These are phyloP conservation scores for Mycena haematopus DNA, from an alignment of 768 basidiomycete species.

Conservation along the genomic window DNA sequence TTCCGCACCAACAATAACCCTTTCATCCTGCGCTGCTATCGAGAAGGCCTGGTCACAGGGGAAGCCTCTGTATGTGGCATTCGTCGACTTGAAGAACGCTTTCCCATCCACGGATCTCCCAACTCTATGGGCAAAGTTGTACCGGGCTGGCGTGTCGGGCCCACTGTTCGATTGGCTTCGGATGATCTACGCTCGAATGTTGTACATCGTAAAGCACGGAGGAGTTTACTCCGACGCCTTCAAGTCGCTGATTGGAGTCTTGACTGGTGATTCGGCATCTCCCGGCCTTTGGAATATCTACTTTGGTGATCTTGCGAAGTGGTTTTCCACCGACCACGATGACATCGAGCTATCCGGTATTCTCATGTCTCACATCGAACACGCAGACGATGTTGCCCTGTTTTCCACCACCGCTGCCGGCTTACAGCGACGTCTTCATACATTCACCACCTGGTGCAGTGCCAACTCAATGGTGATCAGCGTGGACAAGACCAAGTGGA, in stretches of 20 bases:
- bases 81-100: constrained; percentile 40
- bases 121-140: constrained; percentile 41
- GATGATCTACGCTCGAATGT: constrained; percentile 33
- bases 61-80: constrained; percentile 33
- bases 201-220: constrained; percentile 30
- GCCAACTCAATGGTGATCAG: constrained; percentile 37
- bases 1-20: constrained; percentile 39
- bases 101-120: constrained; percentile 42
- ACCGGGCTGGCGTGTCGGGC: constrained; percentile 31
- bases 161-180: constrained; percentile 38
- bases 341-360: constrained; percentile 27
- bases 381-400: constrained; percentile 33
- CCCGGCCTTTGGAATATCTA: constrained; percentile 37
- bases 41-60: constrained; percentile 30
- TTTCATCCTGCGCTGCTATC: constrained; percentile 33
- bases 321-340: constrained; percentile 18
- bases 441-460: constrained; percentile 32
- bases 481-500: constrained; percentile 32
- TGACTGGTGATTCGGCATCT: constrained; percentile 38
- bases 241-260: constrained; percentile 33
- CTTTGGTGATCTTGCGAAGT: constrained; percentile 30
- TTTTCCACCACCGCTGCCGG: constrained; percentile 27
- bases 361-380: constrained; percentile 31
- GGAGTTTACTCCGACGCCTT: constrained; percentile 27
- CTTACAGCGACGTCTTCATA: constrained; percentile 30